A percentile compares a stretch with the other conserved stretches of the same genome.
Evolutionary conservation across 257 asterid genomes (phyloP).

Genomic region (Anisodus acutangulus): DNA sequence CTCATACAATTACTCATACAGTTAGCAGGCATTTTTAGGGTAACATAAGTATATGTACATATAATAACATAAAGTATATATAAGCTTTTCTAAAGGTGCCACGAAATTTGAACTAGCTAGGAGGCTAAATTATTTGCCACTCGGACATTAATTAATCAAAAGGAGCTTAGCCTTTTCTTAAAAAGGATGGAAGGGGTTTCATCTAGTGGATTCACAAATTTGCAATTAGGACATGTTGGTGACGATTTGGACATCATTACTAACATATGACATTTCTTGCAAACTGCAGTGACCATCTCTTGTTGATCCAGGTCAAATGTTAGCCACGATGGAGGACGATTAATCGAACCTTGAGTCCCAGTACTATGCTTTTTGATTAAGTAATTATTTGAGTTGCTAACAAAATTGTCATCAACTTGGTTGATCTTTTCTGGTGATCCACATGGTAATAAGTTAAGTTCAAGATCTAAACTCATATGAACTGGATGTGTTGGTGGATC

Average conservation of each 20-base stretch:
- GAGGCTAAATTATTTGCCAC: constrained; percentile 16
- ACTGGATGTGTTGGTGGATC: constrained; percentile 35
- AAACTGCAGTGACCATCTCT: constrained; percentile 77
- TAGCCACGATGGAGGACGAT: constrained; percentile 64
- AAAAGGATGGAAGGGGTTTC: constrained; percentile 37
- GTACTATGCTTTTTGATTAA: neutral
- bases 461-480: constrained; percentile 70
- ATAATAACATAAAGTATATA: neutral
- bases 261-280: constrained; percentile 76
- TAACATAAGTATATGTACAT: neutral
- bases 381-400: constrained; percentile 19
- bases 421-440: constrained; percentile 42
- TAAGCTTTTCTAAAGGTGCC: neutral
- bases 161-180: constrained; percentile 46
- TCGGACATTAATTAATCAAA: constrained; percentile 34
- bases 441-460: constrained; percentile 59
- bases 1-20: constrained; percentile 9
- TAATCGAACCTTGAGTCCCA: constrained; percentile 30
- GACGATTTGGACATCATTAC: constrained; percentile 74
- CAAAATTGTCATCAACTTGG: constrained; percentile 23
- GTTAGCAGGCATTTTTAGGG: neutral
- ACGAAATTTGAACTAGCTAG: neutral
- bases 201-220: constrained; percentile 59
- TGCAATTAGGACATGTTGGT: constrained; percentile 81
- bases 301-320: constrained; percentile 60